Conservation (phyloP, 805 yeast genomes). For the Yamadazyma insecticola region DNA sequence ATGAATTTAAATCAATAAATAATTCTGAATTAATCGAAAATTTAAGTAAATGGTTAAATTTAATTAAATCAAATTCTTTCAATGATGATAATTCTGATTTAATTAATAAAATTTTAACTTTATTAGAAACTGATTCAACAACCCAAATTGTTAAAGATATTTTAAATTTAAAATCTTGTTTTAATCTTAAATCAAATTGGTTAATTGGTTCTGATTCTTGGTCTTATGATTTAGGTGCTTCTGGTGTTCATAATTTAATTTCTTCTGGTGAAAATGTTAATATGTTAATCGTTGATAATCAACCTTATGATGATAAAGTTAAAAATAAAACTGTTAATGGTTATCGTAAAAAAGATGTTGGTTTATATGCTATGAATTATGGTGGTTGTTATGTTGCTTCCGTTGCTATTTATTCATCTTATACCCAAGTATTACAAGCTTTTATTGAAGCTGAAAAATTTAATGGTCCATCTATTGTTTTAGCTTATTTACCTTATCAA, state of each 20-base stretch:
- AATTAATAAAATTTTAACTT: conserved; percentile 25
- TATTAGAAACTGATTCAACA: conserved; percentile 40
- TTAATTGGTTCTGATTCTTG: conserved; percentile 91
- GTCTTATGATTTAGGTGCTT: conserved; percentile 88
- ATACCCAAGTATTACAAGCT: conserved; percentile 88
- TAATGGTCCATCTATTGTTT: conserved; percentile 85
- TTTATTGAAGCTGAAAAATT: conserved; percentile 84
- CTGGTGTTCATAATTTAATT: conserved; percentile 85
- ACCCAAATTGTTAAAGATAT: conserved; percentile 43
- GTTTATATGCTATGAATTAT: conserved; percentile 90
- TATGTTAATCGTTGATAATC: conserved; percentile 82
- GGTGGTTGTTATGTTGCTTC: conserved; percentile 90
- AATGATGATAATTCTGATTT: conserved; percentile 2
- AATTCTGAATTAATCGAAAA: conserved; percentile 48
- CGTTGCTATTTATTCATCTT: conserved; percentile 88
- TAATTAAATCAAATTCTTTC: conserved; percentile 27
- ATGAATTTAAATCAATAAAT: conserved; percentile 38
- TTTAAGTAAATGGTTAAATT: conserved; percentile 67
- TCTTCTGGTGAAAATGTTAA: conserved; percentile 74
- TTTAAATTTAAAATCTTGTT: conserved; percentile 41
- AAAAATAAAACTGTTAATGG: conserved; percentile 30
- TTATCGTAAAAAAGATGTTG: conserved; percentile 82
- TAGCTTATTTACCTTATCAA: conserved; percentile 82
- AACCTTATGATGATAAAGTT: conserved; percentile 49
- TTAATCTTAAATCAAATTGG: conserved; percentile 55